phyloP scores from a whole-genome alignment of 345 rosid genomes.

The Draba incana region DNA sequence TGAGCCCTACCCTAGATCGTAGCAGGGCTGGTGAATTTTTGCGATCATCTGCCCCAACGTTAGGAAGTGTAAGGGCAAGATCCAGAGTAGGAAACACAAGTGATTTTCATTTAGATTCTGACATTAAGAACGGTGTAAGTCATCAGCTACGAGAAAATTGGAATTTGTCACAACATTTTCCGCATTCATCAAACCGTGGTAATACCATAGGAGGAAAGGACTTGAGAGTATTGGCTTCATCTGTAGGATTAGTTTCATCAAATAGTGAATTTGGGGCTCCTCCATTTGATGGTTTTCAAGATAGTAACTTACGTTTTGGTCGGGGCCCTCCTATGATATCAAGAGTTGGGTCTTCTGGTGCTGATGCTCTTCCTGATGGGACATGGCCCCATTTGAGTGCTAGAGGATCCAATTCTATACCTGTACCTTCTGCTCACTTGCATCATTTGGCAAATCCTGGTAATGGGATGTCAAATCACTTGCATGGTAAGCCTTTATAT shows the following conservation, averaged over 20 bases:
- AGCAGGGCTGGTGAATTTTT: constrained; percentile 54
- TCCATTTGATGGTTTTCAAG: constrained; percentile 49
- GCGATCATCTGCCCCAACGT: constrained; percentile 53
- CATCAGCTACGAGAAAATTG: constrained; percentile 52
- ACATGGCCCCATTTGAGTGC: constrained; percentile 61
- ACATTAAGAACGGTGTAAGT: constrained; percentile 47
- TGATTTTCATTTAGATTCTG: constrained; percentile 48
- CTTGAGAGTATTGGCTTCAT: constrained; percentile 49
- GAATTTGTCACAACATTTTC: constrained; percentile 47
- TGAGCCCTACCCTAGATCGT: constrained; percentile 87
- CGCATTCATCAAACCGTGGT: constrained; percentile 50
- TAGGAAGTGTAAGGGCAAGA: constrained; percentile 53
- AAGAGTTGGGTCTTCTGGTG: constrained; percentile 52
- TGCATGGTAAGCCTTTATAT: constrained; percentile 50
- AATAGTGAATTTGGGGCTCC: constrained; percentile 49
- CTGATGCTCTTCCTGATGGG: constrained; percentile 48
- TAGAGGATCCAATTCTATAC: constrained; percentile 58
- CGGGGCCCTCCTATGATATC: constrained; percentile 46
- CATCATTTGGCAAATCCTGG: constrained; percentile 55
- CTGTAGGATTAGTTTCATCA: constrained; percentile 49
- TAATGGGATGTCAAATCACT: constrained; percentile 47
- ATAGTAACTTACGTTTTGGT: constrained; percentile 47
- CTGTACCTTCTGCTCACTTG: constrained; percentile 50
- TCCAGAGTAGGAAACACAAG: constrained; percentile 50
- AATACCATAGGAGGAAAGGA: constrained; percentile 54